Percentiles rank a stretch among this genome's conserved stretches.
Conservation (phyloP, 305 asterid genomes). For the Solanum hybrid region DNA sequence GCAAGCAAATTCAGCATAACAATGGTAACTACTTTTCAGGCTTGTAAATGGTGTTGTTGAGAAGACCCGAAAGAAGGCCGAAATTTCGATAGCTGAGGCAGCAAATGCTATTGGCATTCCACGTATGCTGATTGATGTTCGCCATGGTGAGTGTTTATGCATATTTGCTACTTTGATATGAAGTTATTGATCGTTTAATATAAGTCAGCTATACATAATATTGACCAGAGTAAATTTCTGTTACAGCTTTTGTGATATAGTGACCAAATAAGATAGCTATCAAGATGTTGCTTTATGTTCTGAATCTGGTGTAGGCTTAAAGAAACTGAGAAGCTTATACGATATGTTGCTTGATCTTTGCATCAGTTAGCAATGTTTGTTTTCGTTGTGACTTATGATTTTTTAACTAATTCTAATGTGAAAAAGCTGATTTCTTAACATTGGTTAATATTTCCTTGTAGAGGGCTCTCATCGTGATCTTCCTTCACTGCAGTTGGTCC, state of each 20-base stretch:
- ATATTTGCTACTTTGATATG: not conserved
- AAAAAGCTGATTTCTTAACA: not conserved
- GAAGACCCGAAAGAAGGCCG: constrained; percentile 64
- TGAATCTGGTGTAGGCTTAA: not conserved
- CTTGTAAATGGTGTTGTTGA: constrained; percentile 85
- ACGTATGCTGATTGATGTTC: constrained; percentile 85
- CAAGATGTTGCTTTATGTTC: not conserved
- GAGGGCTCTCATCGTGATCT: constrained; percentile 98
- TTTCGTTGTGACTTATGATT: not conserved
- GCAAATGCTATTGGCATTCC: constrained; percentile 78
- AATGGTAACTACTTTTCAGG: constrained; percentile 30
- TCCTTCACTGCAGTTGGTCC: constrained; percentile 74
- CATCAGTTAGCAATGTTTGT: constrained; percentile 3
- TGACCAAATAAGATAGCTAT: not conserved
- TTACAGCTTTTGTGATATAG: not conserved
- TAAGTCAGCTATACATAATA: not conserved
- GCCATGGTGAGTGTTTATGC: constrained; percentile 54
- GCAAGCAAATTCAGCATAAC: not conserved
- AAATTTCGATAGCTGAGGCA: constrained; percentile 72
- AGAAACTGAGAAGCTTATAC: not conserved
- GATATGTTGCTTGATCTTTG: not conserved
- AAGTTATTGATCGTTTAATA: not conserved
- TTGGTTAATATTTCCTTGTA: constrained; percentile 21
- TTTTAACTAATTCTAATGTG: not conserved
- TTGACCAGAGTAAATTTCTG: not conserved